These are phyloP conservation scores for Auricularia heimuer DNA, from an alignment of 768 basidiomycete genomes.

Conservation along the genomic window DNA sequence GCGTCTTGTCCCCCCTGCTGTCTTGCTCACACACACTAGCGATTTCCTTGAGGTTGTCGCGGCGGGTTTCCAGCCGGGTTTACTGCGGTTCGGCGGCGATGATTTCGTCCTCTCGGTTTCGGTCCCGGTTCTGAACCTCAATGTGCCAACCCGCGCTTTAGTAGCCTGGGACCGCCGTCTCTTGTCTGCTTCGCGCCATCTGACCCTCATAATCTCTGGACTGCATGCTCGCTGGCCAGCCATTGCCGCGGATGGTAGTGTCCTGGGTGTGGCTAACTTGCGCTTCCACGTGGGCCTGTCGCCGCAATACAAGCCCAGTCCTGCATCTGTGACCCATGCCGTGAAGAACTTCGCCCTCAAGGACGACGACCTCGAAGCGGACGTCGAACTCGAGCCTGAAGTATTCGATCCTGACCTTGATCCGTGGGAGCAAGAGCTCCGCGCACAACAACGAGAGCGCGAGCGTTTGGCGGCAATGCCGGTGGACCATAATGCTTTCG, in stretches of 20 bases:
- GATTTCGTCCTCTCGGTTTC: constrained; percentile 49
- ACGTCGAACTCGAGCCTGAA: constrained; percentile 2
- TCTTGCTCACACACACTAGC: constrained; percentile 19
- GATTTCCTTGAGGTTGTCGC: constrained; percentile 54
- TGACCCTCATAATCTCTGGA: constrained; percentile 57
- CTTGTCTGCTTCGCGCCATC: constrained; percentile 43
- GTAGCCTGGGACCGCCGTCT: constrained; percentile 67
- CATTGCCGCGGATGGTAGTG: constrained; percentile 33
- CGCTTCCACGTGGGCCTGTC: constrained; percentile 57
- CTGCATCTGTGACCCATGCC: constrained; percentile 37
- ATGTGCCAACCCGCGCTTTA: constrained; percentile 53
- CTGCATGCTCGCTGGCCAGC: constrained; percentile 45
- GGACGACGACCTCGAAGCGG: constrained; percentile 17
- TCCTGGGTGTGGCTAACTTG: constrained; percentile 26
- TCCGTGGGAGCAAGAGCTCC: constrained; percentile 22
- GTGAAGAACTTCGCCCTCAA: constrained; percentile 39
- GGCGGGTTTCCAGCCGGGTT: constrained; percentile 48
- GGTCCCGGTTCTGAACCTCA: constrained; percentile 42
- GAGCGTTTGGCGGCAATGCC: constrained; percentile 6
- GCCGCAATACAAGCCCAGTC: constrained; percentile 47
- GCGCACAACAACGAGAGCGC: constrained; percentile 21
- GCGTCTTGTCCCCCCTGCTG: not conserved
- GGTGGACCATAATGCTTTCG: constrained; percentile 25
- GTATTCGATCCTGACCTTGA: constrained; percentile 26
- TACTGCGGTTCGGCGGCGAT: constrained; percentile 39